Base-by-base conservation (phyloP, 1,139 yeast species). In the Spencermartinsiella ligniputridi region DNA sequence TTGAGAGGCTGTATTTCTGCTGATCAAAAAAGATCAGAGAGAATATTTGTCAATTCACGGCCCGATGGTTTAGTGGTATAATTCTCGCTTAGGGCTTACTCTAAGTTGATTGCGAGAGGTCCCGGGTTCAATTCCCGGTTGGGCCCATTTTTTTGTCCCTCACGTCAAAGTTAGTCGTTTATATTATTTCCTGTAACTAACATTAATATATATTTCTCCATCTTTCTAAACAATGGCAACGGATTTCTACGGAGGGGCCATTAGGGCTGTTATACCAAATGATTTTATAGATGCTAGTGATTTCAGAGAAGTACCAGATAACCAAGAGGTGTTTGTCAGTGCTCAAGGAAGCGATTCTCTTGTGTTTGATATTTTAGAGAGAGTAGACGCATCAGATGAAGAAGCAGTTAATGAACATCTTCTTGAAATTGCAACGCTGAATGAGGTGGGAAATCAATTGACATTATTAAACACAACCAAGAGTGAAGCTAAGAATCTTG, bases 271-370 rank as follows among this genome's bases (percentile, higher is more conserved):
- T 1, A 50, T 88, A 2, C 90, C 92, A 0, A 45, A 53, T 0
- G 74, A 74, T 0, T 71, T 83, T 37, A 60, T 80, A 1, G 96
- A 89, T 61, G 95, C 87, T 1, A 82, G 95, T 1, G 61, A 68
- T 36, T 63, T 88, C 43, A 70, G 97, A 47, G 86, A 85, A 51
- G 79, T 89, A 1, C 96, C 97, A 0, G 96, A 89, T 57, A 81
- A 86, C 1, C 96, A 89, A 60, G 97, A 89, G 61, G 95, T 87
- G 22, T 89, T 75, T 58, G 76, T 87, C 1, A 60, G 61, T 25
- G 52, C 45, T 50, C 63, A 3, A 53, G 71, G 63, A 39, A 80
- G 83, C 48, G 81, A 77, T 52, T 76, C 90, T 13, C 60, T 88
- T 12, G 81, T 88, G 15, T 63, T 88, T 35, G 96, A 89, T 55